Conservation (phyloP, 176 grass and related monocot genomes). For the Avena eriantha region DNA sequence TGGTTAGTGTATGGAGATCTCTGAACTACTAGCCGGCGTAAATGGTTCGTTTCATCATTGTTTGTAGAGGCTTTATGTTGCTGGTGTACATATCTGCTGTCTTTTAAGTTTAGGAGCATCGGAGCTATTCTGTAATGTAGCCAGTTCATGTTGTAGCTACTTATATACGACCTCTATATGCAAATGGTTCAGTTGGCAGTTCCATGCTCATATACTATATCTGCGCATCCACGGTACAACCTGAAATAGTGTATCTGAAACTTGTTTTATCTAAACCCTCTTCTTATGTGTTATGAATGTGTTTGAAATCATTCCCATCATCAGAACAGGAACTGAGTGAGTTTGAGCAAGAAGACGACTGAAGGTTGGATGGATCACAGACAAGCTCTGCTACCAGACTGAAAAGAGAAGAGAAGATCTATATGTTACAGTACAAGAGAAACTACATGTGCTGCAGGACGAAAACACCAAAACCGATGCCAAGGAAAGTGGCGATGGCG, state of each 20-base stretch:
- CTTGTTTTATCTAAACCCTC: neutral
- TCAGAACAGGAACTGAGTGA: neutral
- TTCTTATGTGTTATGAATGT: neutral
- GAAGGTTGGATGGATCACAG: neutral
- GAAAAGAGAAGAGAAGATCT: neutral
- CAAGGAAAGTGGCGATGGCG: conserved; percentile 73
- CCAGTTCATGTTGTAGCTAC: neutral
- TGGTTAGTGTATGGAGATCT: conserved; percentile 36
- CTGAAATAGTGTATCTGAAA: neutral
- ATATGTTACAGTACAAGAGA: neutral
- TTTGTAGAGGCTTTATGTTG: neutral
- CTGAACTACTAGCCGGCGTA: neutral
- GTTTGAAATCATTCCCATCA: neutral
- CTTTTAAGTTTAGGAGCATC: neutral
- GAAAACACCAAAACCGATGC: conserved; percentile 58
- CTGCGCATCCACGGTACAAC: neutral
- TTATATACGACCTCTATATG: neutral
- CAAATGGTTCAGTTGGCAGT: neutral
- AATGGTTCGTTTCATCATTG: neutral
- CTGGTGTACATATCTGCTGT: too few relatives aligned
- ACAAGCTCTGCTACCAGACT: neutral
- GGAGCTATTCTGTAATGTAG: neutral
- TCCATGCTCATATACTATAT: neutral
- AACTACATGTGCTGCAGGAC: conserved; percentile 63
- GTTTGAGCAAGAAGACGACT: neutral